Conservation (phyloP, 2,329 filamentous ascomycete species). For the Fusarium luffae region DNA sequence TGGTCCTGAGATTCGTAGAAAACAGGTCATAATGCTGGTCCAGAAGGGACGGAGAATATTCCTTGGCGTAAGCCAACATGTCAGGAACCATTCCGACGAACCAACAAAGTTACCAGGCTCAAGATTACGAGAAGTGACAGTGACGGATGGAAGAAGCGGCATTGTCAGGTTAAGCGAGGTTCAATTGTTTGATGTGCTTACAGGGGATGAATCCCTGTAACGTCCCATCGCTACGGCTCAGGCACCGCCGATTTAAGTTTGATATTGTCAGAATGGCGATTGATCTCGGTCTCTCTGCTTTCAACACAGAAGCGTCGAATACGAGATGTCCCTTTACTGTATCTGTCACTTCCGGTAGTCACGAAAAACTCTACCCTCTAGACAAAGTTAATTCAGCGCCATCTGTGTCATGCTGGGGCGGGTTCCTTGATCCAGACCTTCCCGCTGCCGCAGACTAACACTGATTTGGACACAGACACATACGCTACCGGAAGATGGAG, state of each 20-base stretch:
- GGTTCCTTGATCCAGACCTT: not conserved
- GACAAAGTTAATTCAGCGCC: not conserved
- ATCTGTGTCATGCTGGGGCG: constrained; percentile 2
- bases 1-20: not conserved
- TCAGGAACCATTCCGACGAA: not conserved
- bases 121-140: not conserved
- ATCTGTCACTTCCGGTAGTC: not conserved
- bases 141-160: not conserved
- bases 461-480: not conserved
- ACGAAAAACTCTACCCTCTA: not conserved
- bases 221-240: constrained; percentile 8
- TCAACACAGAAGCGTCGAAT: not conserved
- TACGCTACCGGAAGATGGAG: not conserved
- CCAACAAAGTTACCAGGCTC: not conserved
- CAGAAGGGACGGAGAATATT: not conserved
- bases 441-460: not conserved
- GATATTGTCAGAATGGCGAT: not conserved
- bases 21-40: not conserved
- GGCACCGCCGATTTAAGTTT: not conserved
- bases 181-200: not conserved
- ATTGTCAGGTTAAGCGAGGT: not conserved
- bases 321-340: not conserved
- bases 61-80: not conserved
- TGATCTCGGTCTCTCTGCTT: not conserved
- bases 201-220: not conserved